Evolutionary conservation across 1,139 yeast genomes (phyloP).

Genomic region (Eremothecium cymbalariae): DNA sequence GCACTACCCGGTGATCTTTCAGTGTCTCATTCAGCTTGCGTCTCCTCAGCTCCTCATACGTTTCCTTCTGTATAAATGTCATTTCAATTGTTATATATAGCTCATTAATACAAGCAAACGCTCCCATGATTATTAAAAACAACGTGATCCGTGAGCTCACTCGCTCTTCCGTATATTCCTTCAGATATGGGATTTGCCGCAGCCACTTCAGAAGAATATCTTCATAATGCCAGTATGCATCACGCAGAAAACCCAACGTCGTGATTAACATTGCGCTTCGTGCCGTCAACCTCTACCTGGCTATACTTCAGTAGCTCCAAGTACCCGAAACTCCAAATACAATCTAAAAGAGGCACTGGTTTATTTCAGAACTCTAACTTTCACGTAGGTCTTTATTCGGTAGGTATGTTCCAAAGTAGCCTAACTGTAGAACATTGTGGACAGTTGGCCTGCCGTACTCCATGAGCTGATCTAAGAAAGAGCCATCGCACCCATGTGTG

Average conservation of each 20-base stretch:
- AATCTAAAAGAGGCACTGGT: too few species aligned
- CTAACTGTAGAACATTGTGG: too few species aligned
- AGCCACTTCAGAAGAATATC: slow-evolving; percentile 15
- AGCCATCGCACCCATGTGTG: too few species aligned
- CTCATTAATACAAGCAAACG: slow-evolving; percentile 30
- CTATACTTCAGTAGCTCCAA: too few species aligned
- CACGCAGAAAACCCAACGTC: neutral
- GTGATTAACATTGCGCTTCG: too few species aligned
- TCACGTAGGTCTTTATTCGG: too few species aligned
- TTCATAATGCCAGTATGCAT: slow-evolving; percentile 20
- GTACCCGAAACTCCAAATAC: too few species aligned
- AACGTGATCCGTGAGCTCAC: slow-evolving; percentile 32
- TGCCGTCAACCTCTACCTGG: too few species aligned
- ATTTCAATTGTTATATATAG: slow-evolving; percentile 30
- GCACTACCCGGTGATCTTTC: slow-evolving; percentile 24
- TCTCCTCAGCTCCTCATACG: slow-evolving; percentile 28
- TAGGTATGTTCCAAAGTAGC: too few species aligned
- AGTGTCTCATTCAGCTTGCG: slow-evolving; percentile 28
- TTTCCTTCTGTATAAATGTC: slow-evolving; percentile 29
- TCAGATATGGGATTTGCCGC: slow-evolving; percentile 19
- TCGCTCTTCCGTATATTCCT: slow-evolving; percentile 26
- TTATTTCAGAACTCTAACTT: too few species aligned
- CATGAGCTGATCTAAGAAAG: too few species aligned
- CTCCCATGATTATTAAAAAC: slow-evolving; percentile 27
- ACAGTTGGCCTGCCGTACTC: too few species aligned